Base-by-base conservation (phyloP, 2,329 filamentous ascomycete genomes). In the Botryosphaeria agaves region DNA sequence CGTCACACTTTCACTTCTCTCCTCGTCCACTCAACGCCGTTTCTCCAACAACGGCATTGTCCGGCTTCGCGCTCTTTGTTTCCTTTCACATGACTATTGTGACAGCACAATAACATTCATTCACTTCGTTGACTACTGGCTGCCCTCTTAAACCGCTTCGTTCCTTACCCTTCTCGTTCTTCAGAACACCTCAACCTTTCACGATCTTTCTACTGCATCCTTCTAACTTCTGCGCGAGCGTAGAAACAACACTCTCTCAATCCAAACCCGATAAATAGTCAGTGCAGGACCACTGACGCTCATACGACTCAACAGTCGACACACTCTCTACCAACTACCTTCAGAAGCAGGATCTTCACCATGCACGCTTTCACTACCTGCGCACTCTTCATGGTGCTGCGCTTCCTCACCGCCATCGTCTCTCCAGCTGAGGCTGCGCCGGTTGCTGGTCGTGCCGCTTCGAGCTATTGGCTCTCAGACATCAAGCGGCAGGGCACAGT, bases 381-480 rank as follows among this genome's bases (percentile, higher is more conserved):
- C 38, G 50, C 51, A 18, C 41, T 53, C 26, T 37, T 55, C 32
- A 44, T 47, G 41, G 47, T 53, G 34, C 48, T 24, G 45, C 48
- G 21, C 43, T 43, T 28, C 35, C 41, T 15, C 43, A 45, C 14
- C 14, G 28, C 33, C 18, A 41, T 47, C 12, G 33, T 43, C 34
- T 45, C 46, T 27, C 44, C 42, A 11, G 46, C 49, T 26, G 38
- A 49, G 28, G 12, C 25, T 15, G 17, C 14, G 9, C 44, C 46
- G 26, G 36, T 36, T 7, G 11, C 8, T 7, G 14, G 7, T 7
- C 45, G 17, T 8, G 8, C 28, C 7, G 34, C 40, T 17, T 63
- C 65, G 4, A 56, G 53, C 44, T 89, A 77, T 64, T 91, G 82
- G 82, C 52, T 89, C 33, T 63, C 69, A 20, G 61, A 61, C 37